These are phyloP conservation scores for Cairneyella variabilis DNA, from an alignment of 495 filamentous ascomycete genomes.

Conservation along the genomic window DNA sequence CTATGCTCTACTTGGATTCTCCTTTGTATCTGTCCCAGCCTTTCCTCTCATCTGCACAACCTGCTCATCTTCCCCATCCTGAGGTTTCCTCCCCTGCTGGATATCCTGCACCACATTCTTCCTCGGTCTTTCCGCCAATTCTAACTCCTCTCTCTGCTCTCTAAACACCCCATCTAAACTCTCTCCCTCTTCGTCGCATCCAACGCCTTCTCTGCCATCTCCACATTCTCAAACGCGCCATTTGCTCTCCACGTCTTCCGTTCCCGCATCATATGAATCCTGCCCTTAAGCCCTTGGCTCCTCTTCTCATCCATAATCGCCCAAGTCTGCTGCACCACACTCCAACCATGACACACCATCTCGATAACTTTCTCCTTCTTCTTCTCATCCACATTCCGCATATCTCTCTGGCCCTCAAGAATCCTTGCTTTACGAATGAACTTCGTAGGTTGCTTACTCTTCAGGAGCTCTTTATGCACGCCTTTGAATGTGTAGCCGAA, in stretches of 20 bases:
- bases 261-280: conserved; percentile 26
- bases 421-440: conserved; percentile 47
- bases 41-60: conserved; percentile 22
- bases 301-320: conserved; percentile 36
- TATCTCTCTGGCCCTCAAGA: conserved; percentile 41
- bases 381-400: conserved; percentile 27
- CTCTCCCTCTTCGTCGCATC: conserved; percentile 32
- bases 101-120: conserved; percentile 24
- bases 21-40: conserved; percentile 8
- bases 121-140: conserved; percentile 15
- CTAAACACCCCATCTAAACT: conserved; percentile 22
- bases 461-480: conserved; percentile 48
- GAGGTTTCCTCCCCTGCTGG: conserved; percentile 16
- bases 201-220: conserved; percentile 37
- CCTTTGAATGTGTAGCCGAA: conserved; percentile 66
- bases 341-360: conserved; percentile 37
- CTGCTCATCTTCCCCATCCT: too few species aligned
- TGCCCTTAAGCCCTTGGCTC: conserved; percentile 26
- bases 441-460: conserved; percentile 40
- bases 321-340: conserved; percentile 37
- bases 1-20: background rate
- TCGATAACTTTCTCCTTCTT: conserved; percentile 25
- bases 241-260: conserved; percentile 28
- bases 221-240: conserved; percentile 43
- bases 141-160: conserved; percentile 14